Conservation (phyloP, 2,329 filamentous ascomycete species). For the Onygena corvina region DNA sequence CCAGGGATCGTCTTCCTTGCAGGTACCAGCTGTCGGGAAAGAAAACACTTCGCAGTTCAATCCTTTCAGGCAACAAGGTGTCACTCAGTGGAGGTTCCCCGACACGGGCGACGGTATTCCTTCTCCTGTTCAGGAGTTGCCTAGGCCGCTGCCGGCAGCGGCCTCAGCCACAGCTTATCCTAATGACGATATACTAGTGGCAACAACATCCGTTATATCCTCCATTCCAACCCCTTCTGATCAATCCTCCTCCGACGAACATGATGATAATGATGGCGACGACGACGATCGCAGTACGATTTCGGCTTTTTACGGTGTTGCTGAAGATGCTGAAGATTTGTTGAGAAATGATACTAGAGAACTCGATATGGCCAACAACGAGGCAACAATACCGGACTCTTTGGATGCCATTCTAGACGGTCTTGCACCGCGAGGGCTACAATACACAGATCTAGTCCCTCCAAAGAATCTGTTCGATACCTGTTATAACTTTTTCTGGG, state of each 20-base stretch:
- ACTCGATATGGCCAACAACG: background rate
- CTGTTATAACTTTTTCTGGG: slow-evolving; percentile 37
- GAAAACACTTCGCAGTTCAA: background rate
- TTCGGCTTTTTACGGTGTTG: too few relatives aligned
- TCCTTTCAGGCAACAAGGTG: background rate
- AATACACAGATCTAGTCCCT: background rate
- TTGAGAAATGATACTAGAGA: background rate
- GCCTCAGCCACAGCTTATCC: too few relatives aligned
- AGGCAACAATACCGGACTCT: background rate
- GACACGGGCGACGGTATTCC: background rate
- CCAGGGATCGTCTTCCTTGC: background rate
- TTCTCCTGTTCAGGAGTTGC: background rate
- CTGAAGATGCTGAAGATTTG: background rate
- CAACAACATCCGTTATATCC: too few relatives aligned
- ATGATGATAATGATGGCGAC: too few relatives aligned
- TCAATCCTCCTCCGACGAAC: background rate
- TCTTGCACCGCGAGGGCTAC: too few relatives aligned
- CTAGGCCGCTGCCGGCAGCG: too few relatives aligned
- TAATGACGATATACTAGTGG: background rate
- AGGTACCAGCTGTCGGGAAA: background rate
- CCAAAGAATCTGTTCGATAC: slow-evolving; percentile 20
- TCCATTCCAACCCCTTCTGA: too few relatives aligned
- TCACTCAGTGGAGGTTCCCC: background rate
- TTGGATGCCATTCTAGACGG: background rate
- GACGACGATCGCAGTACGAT: too few relatives aligned